Conservation (phyloP, 495 filamentous ascomycete genomes). For the Xylaria curta region DNA sequence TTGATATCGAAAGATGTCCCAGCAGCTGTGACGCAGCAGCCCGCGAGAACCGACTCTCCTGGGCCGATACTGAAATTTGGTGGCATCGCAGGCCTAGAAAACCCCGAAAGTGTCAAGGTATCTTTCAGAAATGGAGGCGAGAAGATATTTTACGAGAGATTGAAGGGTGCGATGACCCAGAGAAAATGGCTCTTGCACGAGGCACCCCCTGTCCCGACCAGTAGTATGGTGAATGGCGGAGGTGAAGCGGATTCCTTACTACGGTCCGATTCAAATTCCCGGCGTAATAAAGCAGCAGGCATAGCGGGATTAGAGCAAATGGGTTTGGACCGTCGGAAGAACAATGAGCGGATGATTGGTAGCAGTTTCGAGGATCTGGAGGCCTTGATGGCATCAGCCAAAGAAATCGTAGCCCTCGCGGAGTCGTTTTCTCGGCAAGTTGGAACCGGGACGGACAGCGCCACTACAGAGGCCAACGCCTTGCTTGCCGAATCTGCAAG, state of each 20-base stretch:
- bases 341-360: conserved; percentile 92
- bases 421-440: conserved; percentile 81
- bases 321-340: conserved; percentile 79
- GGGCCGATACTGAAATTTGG: conserved; percentile 66
- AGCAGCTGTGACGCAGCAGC: conserved; percentile 42
- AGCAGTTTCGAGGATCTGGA: conserved; percentile 96
- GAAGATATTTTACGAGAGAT: conserved; percentile 85
- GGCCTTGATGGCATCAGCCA: conserved; percentile 95
- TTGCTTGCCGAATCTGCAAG: conserved; percentile 83
- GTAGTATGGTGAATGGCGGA: conserved; percentile 44
- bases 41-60: conserved; percentile 72
- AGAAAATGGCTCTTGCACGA: conserved; percentile 95
- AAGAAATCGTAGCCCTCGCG: conserved; percentile 91
- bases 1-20: conserved; percentile 65
- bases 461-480: conserved; percentile 68
- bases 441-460: conserved; percentile 59
- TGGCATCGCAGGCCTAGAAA: conserved; percentile 56
- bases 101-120: conserved; percentile 80
- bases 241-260: conserved; percentile 64
- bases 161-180: conserved; percentile 87
- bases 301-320: conserved; percentile 91
- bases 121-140: conserved; percentile 91
- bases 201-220: conserved; percentile 86
- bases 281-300: conserved; percentile 71
- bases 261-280: conserved; percentile 30